These are phyloP conservation scores for Pleurotus tuber-regium DNA, from an alignment of 768 basidiomycete genomes.

Conservation along the genomic window DNA sequence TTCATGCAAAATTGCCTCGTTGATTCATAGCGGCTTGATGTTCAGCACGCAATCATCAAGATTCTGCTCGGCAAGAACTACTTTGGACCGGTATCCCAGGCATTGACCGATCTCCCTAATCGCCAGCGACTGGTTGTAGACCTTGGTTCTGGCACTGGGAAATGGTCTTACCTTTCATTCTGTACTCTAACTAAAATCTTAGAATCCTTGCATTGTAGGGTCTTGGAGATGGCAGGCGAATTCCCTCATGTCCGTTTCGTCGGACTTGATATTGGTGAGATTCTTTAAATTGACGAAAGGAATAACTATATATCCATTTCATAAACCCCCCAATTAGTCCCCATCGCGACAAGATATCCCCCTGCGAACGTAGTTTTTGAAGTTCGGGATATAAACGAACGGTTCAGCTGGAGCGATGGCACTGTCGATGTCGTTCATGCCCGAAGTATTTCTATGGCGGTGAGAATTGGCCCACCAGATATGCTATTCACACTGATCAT, in stretches of 20 bases:
- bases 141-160: constrained; percentile 73
- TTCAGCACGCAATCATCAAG: constrained; percentile 46
- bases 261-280: constrained; percentile 77
- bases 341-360: constrained; percentile 66
- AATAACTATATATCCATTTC: no score
- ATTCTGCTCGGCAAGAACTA: constrained; percentile 54
- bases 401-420: constrained; percentile 46
- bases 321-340: constrained; percentile 61
- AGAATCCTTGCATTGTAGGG: constrained; percentile 41
- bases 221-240: constrained; percentile 66
- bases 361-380: constrained; percentile 62
- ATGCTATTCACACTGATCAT: background rate
- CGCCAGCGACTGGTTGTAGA: constrained; percentile 60
- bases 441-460: constrained; percentile 57
- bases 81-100: constrained; percentile 55
- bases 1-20: constrained; percentile 6
- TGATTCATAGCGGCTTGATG: constrained; percentile 47
- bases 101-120: constrained; percentile 38
- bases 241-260: constrained; percentile 66
- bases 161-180: constrained; percentile 48
- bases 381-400: constrained; percentile 58
- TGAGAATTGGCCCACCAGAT: constrained; percentile 30
- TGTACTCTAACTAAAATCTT: constrained; percentile 14
- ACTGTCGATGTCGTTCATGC: constrained; percentile 72
- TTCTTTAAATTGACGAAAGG: no score